Base-by-base conservation (phyloP, 768 basidiomycete genomes). In the Calvatia gigantea region DNA sequence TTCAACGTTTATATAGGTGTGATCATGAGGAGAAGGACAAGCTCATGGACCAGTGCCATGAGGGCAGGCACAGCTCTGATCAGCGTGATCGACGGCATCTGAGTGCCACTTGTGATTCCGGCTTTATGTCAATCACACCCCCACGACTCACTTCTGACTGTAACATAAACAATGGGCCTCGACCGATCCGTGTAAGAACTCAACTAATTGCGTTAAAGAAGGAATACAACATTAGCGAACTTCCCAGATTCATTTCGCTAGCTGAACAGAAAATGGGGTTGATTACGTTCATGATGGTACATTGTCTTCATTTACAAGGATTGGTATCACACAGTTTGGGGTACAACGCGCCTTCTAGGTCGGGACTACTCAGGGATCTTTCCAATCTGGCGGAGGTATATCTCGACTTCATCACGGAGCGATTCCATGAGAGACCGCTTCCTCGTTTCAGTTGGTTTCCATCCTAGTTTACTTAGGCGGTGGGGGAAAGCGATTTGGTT, bases 401-500 rank as follows among this genome's bases (percentile, higher is more conserved):
- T 33, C 17, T 66, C 63, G 5, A 69, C 37, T 42, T 69, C 68
- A 8, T 57, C 58, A 5, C 63, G 51, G 9, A 67, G 42, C 1
- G 61, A 66, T 11, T 64, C 66, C 14, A 65, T 21, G 14, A 69
- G 31, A 2, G 61, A 39, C 19, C 53, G 33, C 50, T 62, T 62
- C 43, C 53, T 57, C 8, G 63, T 57, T 52, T 67, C 65, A 2
- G 54, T 64, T 1, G 74, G 62, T 29, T 72, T 68, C 75, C 77
- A 77, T 32, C 77, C 75, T 9, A 78, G 61, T 29, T 61, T 70
- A 39, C 67, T 67, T 25, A 77, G 64, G 2, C 71, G 69, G 23
- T 70, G 63, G 0, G 72, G 57, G 27, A 65, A 69, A n/a, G 65
- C 70, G 42, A 70, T 69, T 7, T 65, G 64, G 54, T 73, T 78